Evolutionary conservation across 1,284 basidiomycete genomes (phyloP), one percentile per base, ranked within the genome.

Genomic region (Cutaneotrichosporon cutaneum): DNA sequence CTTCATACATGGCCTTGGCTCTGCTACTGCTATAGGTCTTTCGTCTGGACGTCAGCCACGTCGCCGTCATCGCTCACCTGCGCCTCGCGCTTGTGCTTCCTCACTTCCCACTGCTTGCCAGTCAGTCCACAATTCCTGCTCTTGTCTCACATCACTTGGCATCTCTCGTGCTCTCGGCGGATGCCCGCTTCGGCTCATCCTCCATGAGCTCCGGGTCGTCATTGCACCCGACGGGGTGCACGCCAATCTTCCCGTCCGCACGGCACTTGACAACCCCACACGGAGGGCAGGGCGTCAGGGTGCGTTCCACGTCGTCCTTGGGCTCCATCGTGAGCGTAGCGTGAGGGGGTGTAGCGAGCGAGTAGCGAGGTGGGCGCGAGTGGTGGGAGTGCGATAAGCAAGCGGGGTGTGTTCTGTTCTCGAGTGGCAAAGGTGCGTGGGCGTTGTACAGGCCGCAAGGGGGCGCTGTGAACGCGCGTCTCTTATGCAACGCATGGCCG

Each of bases 231-330:
- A 54, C 21, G 35, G 52, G 52, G 35, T 54, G 52, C 52, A 36
- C 16, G 3, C 33, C 52, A 16, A 54, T 27, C 33, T 35, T 11
- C 22, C 52, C 52, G 22, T 54, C 52, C 3, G 52, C 52, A 11
- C 52, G 52, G 52, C 52, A 54, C 52, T 39, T 54, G 7, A 7
- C 18, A 24, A n/a, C 18, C 18, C 14, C 18, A 14, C 27, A 27
- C 26, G 26, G 27, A 14, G 26, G 7, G 26, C 26, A 27, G 48
- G 48, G 48, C 3, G 7, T 30, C 13, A 27, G 26, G 9, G 24
- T 26, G 14, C 27, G 21, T 32, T 54, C 52, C 4, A 26, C n/a
- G 52, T 54, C 52, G 52, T 54, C 52, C 22, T 54, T 54, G 16
- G 35, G 52, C 35, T 54, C 52, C 52, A 54, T 54, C 26, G 33